Percentiles rank a stretch among this genome's conserved stretches.
phyloP scores from a whole-genome alignment of 768 basidiomycete species.

The Pleurotus salmoneostramineus region DNA sequence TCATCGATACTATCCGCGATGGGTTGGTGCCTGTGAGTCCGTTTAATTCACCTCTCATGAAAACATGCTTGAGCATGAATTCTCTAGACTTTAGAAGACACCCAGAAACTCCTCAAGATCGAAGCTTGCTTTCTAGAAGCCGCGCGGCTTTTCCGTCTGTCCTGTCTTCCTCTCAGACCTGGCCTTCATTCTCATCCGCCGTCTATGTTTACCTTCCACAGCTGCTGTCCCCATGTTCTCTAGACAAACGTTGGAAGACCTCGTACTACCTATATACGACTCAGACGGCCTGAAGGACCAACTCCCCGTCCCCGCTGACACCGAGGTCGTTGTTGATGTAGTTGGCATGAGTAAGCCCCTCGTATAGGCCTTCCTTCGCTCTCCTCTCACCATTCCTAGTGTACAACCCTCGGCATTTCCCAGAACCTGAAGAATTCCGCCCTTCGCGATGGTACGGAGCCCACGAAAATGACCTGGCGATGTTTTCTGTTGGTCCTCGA shows the following conservation, averaged over 20 bases:
- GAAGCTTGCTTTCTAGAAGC: conserved; percentile 39
- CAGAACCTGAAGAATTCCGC: conserved; percentile 40
- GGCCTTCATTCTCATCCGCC: neutral
- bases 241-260: conserved; percentile 38
- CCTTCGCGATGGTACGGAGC: conserved; percentile 46
- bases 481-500: neutral
- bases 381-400: conserved; percentile 24
- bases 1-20: conserved; percentile 29
- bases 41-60: neutral
- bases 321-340: conserved; percentile 37
- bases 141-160: conserved; percentile 41
- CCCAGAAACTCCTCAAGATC: conserved; percentile 36
- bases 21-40: conserved; percentile 27
- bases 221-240: conserved; percentile 36
- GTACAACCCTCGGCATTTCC: conserved; percentile 46
- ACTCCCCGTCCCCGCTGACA: neutral
- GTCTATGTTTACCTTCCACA: conserved; percentile 9
- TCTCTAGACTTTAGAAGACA: conserved; percentile 33
- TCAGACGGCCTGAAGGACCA: neutral
- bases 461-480: neutral
- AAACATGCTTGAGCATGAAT: neutral
- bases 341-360: conserved; percentile 35
- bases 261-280: conserved; percentile 30
- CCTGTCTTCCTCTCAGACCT: neutral
- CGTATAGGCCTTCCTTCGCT: conserved; percentile 13